These are phyloP conservation scores for Cladobotryum protrusum DNA, from an alignment of 2,329 filamentous ascomycete genomes.

Conservation along the genomic window DNA sequence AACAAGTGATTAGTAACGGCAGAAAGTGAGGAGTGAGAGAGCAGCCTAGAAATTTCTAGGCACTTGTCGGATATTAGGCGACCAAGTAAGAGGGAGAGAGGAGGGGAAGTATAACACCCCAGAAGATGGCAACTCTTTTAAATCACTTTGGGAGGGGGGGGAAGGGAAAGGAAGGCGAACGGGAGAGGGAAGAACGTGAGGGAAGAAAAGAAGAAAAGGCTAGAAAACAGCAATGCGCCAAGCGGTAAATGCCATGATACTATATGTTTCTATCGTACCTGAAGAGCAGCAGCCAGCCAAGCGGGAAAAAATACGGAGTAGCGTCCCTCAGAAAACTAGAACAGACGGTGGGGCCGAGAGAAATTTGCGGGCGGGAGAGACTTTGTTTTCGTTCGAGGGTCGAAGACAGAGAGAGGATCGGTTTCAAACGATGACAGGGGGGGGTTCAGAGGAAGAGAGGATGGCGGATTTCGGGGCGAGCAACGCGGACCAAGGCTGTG, in stretches of 20 bases:
- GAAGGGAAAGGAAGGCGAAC: not conserved
- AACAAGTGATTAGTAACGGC: conserved; percentile 10
- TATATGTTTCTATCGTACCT: conserved; percentile 7
- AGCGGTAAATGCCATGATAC: not conserved
- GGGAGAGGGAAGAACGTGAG: too few species aligned
- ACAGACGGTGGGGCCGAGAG: conserved; percentile 5
- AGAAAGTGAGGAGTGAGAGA: not conserved
- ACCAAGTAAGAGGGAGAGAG: not conserved
- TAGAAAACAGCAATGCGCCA: not conserved
- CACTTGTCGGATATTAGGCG: not conserved
- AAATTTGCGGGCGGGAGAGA: conserved; percentile 4
- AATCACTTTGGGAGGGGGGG: not conserved
- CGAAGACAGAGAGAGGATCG: conserved; percentile 6
- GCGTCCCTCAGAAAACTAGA: not conserved
- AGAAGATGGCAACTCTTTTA: not conserved
- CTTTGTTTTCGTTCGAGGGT: conserved; percentile 1
- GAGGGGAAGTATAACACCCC: not conserved
- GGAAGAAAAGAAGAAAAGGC: not conserved
- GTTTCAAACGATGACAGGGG: conserved; percentile 4
- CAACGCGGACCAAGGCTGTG: too few species aligned
- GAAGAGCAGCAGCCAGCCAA: not conserved
- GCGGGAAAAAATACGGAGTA: not conserved
- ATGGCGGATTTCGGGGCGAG: too few species aligned
- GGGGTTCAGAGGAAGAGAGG: not conserved
- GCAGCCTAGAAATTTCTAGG: not conserved